These are phyloP conservation scores for Lactarius sp. DNA, from an alignment of 768 basidiomycete genomes.

Conservation along the genomic window DNA sequence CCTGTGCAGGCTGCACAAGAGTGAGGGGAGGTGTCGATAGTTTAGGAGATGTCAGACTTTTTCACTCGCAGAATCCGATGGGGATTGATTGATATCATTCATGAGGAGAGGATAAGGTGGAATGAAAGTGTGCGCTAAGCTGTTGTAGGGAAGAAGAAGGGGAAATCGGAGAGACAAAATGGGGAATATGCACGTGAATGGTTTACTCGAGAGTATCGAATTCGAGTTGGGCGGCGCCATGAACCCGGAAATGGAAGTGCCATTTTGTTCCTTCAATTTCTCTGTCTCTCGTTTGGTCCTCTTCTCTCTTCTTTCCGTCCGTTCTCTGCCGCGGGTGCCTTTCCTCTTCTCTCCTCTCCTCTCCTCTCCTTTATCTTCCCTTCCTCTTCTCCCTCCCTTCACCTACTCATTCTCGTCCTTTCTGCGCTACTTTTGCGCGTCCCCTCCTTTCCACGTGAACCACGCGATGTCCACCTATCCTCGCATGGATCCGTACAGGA, in stretches of 20 bases:
- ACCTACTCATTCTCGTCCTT: slow-evolving; percentile 29
- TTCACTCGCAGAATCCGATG: neutral
- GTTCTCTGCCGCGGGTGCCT: neutral
- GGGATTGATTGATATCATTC: too few species aligned
- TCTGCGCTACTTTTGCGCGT: slow-evolving; percentile 43
- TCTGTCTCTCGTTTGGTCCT: slow-evolving; percentile 33
- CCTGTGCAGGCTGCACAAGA: slow-evolving; percentile 63
- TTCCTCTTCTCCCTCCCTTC: slow-evolving; percentile 16
- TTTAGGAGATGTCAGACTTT: neutral
- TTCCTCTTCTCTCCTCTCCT: neutral
- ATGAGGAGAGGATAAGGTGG: too few species aligned
- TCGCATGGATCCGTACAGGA: slow-evolving; percentile 59
- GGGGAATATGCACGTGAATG: too few species aligned
- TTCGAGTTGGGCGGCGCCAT: neutral
- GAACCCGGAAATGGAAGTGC: neutral
- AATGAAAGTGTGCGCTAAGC: too few species aligned
- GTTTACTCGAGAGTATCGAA: too few species aligned
- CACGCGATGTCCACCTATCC: slow-evolving; percentile 52
- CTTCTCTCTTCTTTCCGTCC: slow-evolving; percentile 14
- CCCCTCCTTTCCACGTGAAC: slow-evolving; percentile 25
- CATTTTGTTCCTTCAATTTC: slow-evolving; percentile 25
- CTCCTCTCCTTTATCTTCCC: slow-evolving; percentile 28
- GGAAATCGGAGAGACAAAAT: neutral
- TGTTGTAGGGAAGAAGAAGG: too few species aligned
- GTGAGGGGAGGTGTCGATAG: slow-evolving; percentile 37